Evolutionary conservation across 495 filamentous ascomycete species (phyloP), one percentile per base, ranked within the genome.

Genomic region (Stereocaulon alpinum): DNA sequence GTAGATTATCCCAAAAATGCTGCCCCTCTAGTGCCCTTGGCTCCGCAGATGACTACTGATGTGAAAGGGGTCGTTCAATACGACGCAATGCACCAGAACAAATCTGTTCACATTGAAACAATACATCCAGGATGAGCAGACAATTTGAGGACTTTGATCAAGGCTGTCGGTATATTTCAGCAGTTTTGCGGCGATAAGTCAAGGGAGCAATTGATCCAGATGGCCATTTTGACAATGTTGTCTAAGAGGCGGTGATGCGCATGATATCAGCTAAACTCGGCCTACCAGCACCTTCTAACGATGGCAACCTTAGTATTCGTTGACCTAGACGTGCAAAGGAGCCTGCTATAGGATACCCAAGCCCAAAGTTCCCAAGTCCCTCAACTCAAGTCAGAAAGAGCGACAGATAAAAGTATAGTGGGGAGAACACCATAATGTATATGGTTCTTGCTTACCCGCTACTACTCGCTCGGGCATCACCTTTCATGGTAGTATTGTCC

Each of bases 401-500:
- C 18, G 42, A 44, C 42, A 44, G 42, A 44, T 44, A 17, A 17
- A 12, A 44, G 6, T 44, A 44, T 15, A 44, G 9, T 44, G 42
- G 17, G 15, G 42, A 18, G 34, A 51, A n/a, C 27, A 15, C 3
- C 10, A 14, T 2, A 64, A 54, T 14, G n/a, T 3, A n/a, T 1
- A 10, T 43, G 70, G 66, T 70, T 4, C 24, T 24, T 71, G 30
- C 51, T 27, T 20, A 50, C 34, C 60, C 61, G 0, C 32, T 49
- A 9, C 66, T 64, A 1, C 40, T 64, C 5, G 4, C 29, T 15
- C 64, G 63, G 18, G 53, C 67, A 29, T 40, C 67, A 17, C 65
- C 67, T 20, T 61, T 68, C 10, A 37, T 69, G 66, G 6, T 61
- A 61, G 18, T 68, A 68, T 55, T 61, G 56, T 24, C 63, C 66